Conservation (phyloP, 1,284 basidiomycete species). For the Cryptococcus depauperatus region DNA sequence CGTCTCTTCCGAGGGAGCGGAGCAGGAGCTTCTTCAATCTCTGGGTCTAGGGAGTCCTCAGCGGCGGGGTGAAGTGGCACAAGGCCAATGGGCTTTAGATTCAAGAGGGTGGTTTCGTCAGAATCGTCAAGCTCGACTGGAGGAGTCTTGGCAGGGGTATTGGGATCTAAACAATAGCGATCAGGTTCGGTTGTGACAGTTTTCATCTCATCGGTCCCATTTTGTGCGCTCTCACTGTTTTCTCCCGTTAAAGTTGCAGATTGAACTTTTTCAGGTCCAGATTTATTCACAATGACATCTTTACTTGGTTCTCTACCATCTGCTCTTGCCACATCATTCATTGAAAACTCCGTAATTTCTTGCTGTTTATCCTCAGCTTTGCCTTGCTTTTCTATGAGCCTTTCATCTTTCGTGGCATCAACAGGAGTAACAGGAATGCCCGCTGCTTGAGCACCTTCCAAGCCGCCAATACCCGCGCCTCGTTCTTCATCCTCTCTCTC, state of each 20-base stretch:
- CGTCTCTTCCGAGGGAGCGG: constrained; percentile 14
- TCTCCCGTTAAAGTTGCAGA: not conserved
- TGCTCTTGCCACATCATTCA: constrained; percentile 19
- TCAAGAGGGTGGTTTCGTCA: constrained; percentile 1
- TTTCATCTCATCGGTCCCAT: constrained; percentile 25
- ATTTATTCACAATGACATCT: constrained; percentile 6
- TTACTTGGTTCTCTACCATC: constrained; percentile 13
- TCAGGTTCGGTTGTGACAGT: constrained; percentile 19
- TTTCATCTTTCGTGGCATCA: not conserved
- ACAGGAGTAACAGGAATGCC: constrained; percentile 36
- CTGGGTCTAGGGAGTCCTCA: constrained; percentile 1
- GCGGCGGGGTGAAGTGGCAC: constrained; percentile 33
- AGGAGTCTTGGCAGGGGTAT: not conserved
- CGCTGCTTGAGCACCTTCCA: constrained; percentile 34
- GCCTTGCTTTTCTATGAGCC: not conserved
- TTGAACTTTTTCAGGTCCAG: too few species aligned
- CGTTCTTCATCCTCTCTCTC: constrained; percentile 25
- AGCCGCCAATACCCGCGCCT: constrained; percentile 26
- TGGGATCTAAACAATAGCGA: constrained; percentile 2
- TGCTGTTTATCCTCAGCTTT: not conserved
- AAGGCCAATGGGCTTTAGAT: constrained; percentile 14
- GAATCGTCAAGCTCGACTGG: constrained; percentile 2
- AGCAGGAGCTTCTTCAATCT: constrained; percentile 8
- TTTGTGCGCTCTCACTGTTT: constrained; percentile 22
- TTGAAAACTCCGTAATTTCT: constrained; percentile 5